phyloP scores from a whole-genome alignment of 805 yeast genomes.

The Kodamaea sagamina region DNA sequence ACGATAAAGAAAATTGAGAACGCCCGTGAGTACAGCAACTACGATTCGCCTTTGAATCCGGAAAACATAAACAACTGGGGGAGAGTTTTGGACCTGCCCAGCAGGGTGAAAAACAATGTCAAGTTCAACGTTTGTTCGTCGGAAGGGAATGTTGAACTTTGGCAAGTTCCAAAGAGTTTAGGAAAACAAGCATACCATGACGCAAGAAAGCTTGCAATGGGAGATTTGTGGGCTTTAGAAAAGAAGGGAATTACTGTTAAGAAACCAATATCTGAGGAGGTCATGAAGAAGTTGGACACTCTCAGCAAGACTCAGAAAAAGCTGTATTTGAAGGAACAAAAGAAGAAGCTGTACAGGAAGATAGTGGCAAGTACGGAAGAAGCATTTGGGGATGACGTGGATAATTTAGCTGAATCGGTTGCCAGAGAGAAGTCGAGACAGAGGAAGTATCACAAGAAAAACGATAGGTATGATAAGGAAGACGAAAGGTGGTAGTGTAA shows the following conservation, averaged over 20 bases:
- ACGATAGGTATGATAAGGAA: slow-evolving; percentile 30
- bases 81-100: slow-evolving; percentile 68
- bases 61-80: slow-evolving; percentile 57
- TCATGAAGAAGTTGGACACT: slow-evolving; percentile 35
- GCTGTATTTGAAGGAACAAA: slow-evolving; percentile 37
- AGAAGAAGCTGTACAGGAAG: slow-evolving; percentile 38
- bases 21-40: slow-evolving; percentile 30
- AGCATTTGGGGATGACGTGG: slow-evolving; percentile 30
- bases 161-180: slow-evolving; percentile 81
- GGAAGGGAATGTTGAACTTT: slow-evolving; percentile 77
- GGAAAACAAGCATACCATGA: slow-evolving; percentile 81
- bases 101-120: slow-evolving; percentile 81
- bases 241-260: slow-evolving; percentile 37
- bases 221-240: slow-evolving; percentile 79
- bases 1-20: slow-evolving; percentile 45
- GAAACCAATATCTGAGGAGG: slow-evolving; percentile 31
- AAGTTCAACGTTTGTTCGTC: slow-evolving; percentile 76
- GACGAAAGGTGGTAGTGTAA: slow-evolving; percentile 12
- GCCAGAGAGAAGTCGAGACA: slow-evolving; percentile 36
- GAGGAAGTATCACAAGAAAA: slow-evolving; percentile 33
- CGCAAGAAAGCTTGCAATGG: slow-evolving; percentile 80
- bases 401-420: slow-evolving; percentile 27
- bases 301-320: slow-evolving; percentile 41
- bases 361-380: slow-evolving; percentile 26
- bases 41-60: slow-evolving; percentile 21